These are phyloP conservation scores for Helichrysum umbraculigerum DNA, from an alignment of 129 eudicot genomes.

Conservation along the genomic window DNA sequence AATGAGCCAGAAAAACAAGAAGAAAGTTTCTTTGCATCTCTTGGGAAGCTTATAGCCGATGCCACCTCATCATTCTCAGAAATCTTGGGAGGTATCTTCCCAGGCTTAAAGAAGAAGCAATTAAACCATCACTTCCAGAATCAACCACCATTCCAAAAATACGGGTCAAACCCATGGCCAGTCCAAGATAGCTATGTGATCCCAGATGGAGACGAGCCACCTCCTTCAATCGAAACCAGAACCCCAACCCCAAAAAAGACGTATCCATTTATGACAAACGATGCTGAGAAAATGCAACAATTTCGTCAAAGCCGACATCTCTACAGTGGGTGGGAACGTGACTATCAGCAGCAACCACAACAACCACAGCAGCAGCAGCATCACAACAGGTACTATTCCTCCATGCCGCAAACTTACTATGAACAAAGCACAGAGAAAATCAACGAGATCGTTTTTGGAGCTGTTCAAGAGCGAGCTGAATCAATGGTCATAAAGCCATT, in stretches of 20 bases:
- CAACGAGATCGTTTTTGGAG: constrained; percentile 83
- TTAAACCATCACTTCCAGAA: constrained; percentile 33
- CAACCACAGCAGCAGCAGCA: constrained; percentile 63
- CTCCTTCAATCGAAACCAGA: constrained; percentile 81
- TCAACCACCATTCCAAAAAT: constrained; percentile 43
- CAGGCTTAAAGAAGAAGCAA: constrained; percentile 49
- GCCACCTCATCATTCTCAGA: constrained; percentile 61
- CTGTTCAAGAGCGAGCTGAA: constrained; percentile 72
- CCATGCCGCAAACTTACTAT: constrained; percentile 66
- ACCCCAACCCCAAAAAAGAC: constrained; percentile 86
- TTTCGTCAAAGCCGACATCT: constrained; percentile 81
- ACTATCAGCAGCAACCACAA: constrained; percentile 40
- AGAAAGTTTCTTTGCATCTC: constrained; percentile 71
- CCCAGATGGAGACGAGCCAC: constrained; percentile 76
- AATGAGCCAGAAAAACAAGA: constrained; percentile 77
- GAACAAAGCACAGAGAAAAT: constrained; percentile 72
- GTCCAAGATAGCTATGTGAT: constrained; percentile 85
- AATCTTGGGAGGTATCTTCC: constrained; percentile 61
- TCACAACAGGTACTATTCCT: constrained; percentile 65
- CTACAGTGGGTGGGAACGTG: constrained; percentile 78
- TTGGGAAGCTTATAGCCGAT: constrained; percentile 52
- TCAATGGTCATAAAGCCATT: constrained; percentile 75
- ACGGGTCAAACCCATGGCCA: constrained; percentile 61
- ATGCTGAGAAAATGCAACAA: constrained; percentile 91
- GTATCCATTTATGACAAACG: constrained; percentile 84